phyloP scores from a whole-genome alignment of 1,139 yeast genomes.

The Yamadazyma aaseri region DNA sequence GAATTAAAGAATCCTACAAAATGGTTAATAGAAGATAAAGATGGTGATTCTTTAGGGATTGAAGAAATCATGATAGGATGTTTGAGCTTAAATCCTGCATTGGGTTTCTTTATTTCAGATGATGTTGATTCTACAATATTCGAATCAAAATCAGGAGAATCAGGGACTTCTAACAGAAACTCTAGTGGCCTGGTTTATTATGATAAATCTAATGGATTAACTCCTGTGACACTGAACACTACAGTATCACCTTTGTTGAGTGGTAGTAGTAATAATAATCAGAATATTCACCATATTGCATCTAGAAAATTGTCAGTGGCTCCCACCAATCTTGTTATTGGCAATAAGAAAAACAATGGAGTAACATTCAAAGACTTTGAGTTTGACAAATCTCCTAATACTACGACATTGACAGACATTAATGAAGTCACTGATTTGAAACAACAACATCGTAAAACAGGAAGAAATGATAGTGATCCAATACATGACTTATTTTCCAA shows the following conservation, averaged over 20 bases:
- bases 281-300: no score
- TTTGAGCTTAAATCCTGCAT: constrained; percentile 21
- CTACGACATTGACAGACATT: background rate
- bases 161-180: constrained; percentile 1
- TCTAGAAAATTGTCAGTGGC: constrained; percentile 28
- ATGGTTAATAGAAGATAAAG: constrained; percentile 30
- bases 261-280: background rate
- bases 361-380: constrained; percentile 32
- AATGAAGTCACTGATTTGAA: background rate
- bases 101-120: constrained; percentile 14
- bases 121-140: constrained; percentile 3
- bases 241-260: constrained; percentile 27
- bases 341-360: constrained; percentile 14
- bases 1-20: constrained; percentile 41
- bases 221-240: constrained; percentile 22
- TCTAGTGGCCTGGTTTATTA: background rate
- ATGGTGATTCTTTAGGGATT: constrained; percentile 21
- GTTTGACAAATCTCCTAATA: constrained; percentile 15
- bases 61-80: constrained; percentile 38
- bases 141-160: constrained; percentile 4
- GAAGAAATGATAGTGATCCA: constrained; percentile 19
- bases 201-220: background rate
- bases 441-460: no score
- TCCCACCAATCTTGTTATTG: constrained; percentile 27
- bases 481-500: constrained; percentile 27